phyloP scores from a whole-genome alignment of 345 rosid species.

The Dimocarpus longan region DNA sequence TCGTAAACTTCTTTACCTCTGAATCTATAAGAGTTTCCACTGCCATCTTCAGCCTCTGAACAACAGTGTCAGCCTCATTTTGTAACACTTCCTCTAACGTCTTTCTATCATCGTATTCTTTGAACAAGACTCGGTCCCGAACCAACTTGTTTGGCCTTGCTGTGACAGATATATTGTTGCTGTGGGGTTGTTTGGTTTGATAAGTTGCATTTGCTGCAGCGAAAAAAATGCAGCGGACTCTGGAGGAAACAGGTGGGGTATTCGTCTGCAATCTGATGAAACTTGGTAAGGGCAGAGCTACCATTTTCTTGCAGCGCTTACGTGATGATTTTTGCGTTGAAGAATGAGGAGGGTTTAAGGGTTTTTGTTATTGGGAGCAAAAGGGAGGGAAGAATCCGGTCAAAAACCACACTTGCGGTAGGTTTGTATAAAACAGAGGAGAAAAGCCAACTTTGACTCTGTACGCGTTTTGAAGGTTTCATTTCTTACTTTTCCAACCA shows the following conservation, averaged over 20 bases:
- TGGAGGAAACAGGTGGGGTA: not conserved
- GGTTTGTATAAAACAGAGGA: no score
- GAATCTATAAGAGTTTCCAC: constrained; percentile 20
- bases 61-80: not conserved
- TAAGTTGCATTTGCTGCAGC: not conserved
- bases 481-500: not conserved
- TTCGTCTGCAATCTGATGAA: not conserved
- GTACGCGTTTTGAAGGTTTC: not conserved
- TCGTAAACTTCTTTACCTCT: constrained; percentile 17
- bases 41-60: constrained; percentile 11
- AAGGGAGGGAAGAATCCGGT: not conserved
- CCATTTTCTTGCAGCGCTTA: not conserved
- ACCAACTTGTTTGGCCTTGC: constrained; percentile 1
- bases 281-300: not conserved
- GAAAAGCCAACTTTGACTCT: not conserved
- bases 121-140: not conserved
- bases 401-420: not conserved
- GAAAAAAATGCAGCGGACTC: not conserved
- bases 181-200: not conserved
- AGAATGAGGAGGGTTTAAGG: not conserved
- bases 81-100: not conserved
- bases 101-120: not conserved
- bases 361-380: not conserved
- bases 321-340: not conserved
- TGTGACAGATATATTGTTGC: not conserved